These are phyloP conservation scores for Alloascoidea africana DNA, from an alignment of 805 yeast genomes.

Conservation along the genomic window DNA sequence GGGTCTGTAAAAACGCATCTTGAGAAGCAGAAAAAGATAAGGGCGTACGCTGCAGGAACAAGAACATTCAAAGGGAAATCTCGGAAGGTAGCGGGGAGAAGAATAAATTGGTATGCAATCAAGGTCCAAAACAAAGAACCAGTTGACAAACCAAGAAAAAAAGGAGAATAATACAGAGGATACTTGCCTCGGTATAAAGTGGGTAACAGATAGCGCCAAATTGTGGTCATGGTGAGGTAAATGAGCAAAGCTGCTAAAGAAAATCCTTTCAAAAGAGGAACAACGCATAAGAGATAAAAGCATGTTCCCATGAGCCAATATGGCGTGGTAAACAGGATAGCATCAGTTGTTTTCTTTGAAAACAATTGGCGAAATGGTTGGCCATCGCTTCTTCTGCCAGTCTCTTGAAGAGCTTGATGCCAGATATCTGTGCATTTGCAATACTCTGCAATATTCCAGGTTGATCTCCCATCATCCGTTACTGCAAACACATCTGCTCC, in stretches of 20 bases:
- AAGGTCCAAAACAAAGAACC: constrained; percentile 54
- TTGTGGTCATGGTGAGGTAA: constrained; percentile 3
- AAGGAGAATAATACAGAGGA: constrained; percentile 51
- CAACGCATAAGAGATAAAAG: constrained; percentile 21
- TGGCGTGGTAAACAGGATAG: constrained; percentile 42
- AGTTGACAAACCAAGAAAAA: constrained; percentile 68
- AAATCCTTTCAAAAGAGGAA: constrained; percentile 1
- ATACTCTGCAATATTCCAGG: constrained; percentile 59
- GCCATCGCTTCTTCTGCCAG: constrained; percentile 35
- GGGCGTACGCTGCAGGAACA: constrained; percentile 18
- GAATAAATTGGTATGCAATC: constrained; percentile 33
- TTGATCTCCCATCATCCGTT: constrained; percentile 51
- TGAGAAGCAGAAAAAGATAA: constrained; percentile 27
- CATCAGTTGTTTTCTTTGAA: constrained; percentile 29
- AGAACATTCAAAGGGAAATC: constrained; percentile 25
- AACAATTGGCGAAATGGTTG: constrained; percentile 18
- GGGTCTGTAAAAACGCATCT: constrained; percentile 65
- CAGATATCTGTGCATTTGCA: constrained; percentile 52
- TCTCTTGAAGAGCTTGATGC: constrained; percentile 39
- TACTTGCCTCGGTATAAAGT: constrained; percentile 21
- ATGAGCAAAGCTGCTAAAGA: constrained; percentile 3
- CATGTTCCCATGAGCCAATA: constrained; percentile 33
- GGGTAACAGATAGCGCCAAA: constrained; percentile 16
- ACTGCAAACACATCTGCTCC: constrained; percentile 51
- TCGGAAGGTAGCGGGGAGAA: constrained; percentile 34